Evolutionary conservation across 805 yeast species (phyloP).

Genomic region (Hanseniaspora clermontiae): DNA sequence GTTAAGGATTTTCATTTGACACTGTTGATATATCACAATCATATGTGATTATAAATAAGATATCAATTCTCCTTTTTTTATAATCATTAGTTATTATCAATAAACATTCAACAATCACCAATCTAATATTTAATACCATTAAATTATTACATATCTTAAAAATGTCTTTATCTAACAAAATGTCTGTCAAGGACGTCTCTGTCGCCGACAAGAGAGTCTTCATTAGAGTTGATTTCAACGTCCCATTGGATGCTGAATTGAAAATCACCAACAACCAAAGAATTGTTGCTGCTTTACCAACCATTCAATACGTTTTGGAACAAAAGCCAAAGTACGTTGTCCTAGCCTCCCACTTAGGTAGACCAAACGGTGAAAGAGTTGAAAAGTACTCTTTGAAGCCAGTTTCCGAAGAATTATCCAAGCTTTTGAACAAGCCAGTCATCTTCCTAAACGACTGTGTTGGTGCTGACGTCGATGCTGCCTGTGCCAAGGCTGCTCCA

Average conservation of each 20-base stretch:
- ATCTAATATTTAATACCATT: no score
- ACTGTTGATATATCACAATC: no score
- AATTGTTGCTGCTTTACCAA: conserved; percentile 98
- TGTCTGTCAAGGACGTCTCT: conserved; percentile 82
- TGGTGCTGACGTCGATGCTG: conserved; percentile 76
- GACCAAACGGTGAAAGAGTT: conserved; percentile 90
- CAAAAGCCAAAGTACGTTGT: conserved; percentile 83
- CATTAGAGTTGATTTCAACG: conserved; percentile 95
- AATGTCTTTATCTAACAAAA: conserved; percentile 90
- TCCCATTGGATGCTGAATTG: conserved; percentile 77
- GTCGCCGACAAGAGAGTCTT: conserved; percentile 88
- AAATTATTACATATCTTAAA: conserved; percentile 10
- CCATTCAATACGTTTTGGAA: conserved; percentile 87
- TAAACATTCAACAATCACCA: no score
- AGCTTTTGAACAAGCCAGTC: conserved; percentile 62
- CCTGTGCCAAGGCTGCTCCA: conserved; percentile 55
- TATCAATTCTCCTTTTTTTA: no score
- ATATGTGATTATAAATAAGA: no score
- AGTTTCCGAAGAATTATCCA: conserved; percentile 77
- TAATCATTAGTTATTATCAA: no score
- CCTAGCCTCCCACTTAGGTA: conserved; percentile 94
- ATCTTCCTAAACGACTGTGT: conserved; percentile 82
- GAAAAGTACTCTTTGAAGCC: conserved; percentile 87
- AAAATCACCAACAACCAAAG: conserved; percentile 99
- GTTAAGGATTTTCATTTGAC: background rate